Evolutionary conservation across 345 rosid species (phyloP).

Genomic region (Corchorus capsularis): DNA sequence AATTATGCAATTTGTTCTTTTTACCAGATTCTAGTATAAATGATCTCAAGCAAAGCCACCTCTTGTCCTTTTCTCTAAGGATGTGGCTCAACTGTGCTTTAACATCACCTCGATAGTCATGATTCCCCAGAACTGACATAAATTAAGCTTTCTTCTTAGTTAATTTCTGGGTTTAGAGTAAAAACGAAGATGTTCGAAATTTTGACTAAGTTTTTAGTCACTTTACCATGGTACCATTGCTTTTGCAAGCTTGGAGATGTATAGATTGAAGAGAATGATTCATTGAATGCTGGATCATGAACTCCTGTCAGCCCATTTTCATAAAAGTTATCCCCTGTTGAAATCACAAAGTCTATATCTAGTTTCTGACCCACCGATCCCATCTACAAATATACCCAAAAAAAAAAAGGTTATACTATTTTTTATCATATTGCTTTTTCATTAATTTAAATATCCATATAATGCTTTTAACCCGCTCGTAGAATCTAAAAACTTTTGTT

Average conservation of each 20-base stretch:
- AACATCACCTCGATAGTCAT: constrained; percentile 62
- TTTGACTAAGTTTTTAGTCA: background rate
- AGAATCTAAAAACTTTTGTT: no score
- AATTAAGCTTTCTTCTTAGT: background rate
- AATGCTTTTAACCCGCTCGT: no score
- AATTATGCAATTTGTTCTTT: background rate
- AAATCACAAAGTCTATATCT: constrained; percentile 44
- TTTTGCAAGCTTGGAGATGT: constrained; percentile 46
- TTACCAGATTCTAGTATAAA: constrained; percentile 51
- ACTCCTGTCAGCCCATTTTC: constrained; percentile 44
- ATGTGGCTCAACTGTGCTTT: constrained; percentile 51
- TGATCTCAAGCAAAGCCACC: constrained; percentile 61
- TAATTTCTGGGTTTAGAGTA: no score
- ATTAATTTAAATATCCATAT: no score
- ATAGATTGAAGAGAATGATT: constrained; percentile 46
- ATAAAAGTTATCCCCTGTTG: constrained; percentile 59
- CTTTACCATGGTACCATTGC: constrained; percentile 51
- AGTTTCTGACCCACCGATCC: constrained; percentile 40
- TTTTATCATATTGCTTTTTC: no score
- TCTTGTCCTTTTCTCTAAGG: constrained; percentile 39
- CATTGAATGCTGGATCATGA: constrained; percentile 41
- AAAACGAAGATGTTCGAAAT: background rate
- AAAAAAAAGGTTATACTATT: no score
- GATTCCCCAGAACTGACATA: constrained; percentile 58
- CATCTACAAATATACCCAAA: constrained; percentile 33